Evolutionary conservation across 129 eudicot species (phyloP).

Genomic region (Lactuca sativa): DNA sequence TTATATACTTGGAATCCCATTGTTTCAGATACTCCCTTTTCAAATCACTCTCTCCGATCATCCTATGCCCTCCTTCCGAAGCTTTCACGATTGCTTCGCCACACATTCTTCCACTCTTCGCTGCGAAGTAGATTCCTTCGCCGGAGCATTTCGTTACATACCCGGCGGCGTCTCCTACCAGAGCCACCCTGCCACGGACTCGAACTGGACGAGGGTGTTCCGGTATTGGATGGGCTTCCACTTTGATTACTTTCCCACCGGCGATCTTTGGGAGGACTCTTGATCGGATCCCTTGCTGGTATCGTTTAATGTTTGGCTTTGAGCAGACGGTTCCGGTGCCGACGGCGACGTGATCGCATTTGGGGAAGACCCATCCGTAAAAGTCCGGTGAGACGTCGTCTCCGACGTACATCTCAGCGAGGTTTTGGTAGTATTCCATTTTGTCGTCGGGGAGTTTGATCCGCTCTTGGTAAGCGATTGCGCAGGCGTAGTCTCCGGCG

Average conservation of each 20-base stretch:
- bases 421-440: slow-evolving; percentile 72
- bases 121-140: slow-evolving; percentile 94
- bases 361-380: slow-evolving; percentile 95
- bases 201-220: slow-evolving; percentile 91
- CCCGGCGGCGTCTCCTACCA: slow-evolving; percentile 94
- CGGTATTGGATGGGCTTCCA: slow-evolving; percentile 95
- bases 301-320: slow-evolving; percentile 66
- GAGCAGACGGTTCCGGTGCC: slow-evolving; percentile 91
- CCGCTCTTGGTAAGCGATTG: slow-evolving; percentile 88
- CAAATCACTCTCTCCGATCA: slow-evolving; percentile 75
- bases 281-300: slow-evolving; percentile 64
- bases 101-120: slow-evolving; percentile 95
- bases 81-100: slow-evolving; percentile 92
- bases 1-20: slow-evolving; percentile 86
- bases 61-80: slow-evolving; percentile 72
- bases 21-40: slow-evolving; percentile 73
- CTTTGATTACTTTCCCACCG: slow-evolving; percentile 83
- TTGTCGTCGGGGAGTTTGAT: slow-evolving; percentile 75
- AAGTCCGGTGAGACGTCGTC: slow-evolving; percentile 94
- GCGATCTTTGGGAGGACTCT: slow-evolving; percentile 70
- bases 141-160: slow-evolving; percentile 95
- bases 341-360: slow-evolving; percentile 92
- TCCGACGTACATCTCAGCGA: slow-evolving; percentile 94
- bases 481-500: slow-evolving; percentile 91
- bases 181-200: slow-evolving; percentile 69